Evolutionary conservation across 306 rosid species (phyloP).

Genomic region (Malus orientalis): DNA sequence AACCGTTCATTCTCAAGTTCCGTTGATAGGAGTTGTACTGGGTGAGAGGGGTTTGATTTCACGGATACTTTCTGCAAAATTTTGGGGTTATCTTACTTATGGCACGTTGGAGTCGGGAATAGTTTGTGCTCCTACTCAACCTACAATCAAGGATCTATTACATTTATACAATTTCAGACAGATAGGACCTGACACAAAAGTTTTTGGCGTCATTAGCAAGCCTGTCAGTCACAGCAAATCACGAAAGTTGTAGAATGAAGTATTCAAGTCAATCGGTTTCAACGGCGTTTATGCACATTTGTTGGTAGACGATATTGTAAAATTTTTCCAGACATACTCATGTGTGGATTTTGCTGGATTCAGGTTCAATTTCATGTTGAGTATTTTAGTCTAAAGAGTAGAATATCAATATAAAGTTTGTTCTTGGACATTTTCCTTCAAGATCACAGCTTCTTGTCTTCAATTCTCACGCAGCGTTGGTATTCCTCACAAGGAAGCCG

Average conservation of each 20-base stretch:
- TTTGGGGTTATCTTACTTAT: constrained; percentile 85
- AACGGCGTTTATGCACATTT: constrained; percentile 64
- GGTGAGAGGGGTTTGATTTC: constrained; percentile 84
- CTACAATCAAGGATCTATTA: constrained; percentile 65
- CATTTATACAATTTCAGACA: constrained; percentile 62
- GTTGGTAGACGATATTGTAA: constrained; percentile 77
- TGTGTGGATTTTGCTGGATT: constrained; percentile 76
- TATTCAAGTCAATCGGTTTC: constrained; percentile 68
- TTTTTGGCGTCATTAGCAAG: constrained; percentile 80
- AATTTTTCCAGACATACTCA: constrained; percentile 64
- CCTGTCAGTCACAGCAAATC: constrained; percentile 91
- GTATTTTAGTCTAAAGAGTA: neutral
- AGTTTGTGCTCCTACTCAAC: constrained; percentile 94
- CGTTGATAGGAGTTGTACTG: constrained; percentile 85
- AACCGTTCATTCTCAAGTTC: constrained; percentile 80
- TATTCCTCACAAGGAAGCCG: constrained; percentile 85
- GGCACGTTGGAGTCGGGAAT: constrained; percentile 68
- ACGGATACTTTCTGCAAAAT: constrained; percentile 78
- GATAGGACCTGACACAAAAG: constrained; percentile 73
- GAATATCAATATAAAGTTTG: neutral
- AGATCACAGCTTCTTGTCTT: constrained; percentile 3
- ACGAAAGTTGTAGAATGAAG: constrained; percentile 57
- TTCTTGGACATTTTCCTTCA: constrained; percentile 7
- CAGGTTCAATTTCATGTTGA: constrained; percentile 45
- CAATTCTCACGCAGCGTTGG: constrained; percentile 47